These are phyloP conservation scores for Beauveria asiatica DNA, from an alignment of 2,329 filamentous ascomycete species.

Conservation along the genomic window DNA sequence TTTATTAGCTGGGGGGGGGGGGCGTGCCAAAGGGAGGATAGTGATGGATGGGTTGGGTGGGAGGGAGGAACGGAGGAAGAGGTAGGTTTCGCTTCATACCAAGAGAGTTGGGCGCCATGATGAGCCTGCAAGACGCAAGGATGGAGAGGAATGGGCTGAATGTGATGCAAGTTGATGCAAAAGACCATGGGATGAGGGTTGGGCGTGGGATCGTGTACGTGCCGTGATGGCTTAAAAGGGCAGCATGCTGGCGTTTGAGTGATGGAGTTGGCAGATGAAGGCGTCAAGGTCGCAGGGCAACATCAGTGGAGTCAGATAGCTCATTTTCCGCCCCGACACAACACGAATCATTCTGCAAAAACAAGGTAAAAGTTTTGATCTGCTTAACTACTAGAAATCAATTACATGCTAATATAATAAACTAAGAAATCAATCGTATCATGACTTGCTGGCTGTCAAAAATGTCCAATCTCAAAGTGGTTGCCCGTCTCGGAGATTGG, in stretches of 20 bases:
- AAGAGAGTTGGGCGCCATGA: constrained; percentile 15
- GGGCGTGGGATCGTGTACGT: not conserved
- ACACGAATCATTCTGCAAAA: not conserved
- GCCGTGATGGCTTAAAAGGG: not conserved
- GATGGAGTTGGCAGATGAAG: not conserved
- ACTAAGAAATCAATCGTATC: too few relatives aligned
- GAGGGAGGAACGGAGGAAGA: not conserved
- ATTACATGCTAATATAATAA: too few relatives aligned
- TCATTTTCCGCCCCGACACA: not conserved
- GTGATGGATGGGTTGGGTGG: not conserved
- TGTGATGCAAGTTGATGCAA: not conserved
- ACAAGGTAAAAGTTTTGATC: too few relatives aligned
- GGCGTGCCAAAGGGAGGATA: not conserved
- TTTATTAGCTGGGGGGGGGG: not conserved
- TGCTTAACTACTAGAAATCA: too few relatives aligned
- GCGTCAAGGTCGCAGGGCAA: not conserved
- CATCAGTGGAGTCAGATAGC: not conserved
- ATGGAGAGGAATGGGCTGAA: not conserved
- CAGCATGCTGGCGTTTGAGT: not conserved
- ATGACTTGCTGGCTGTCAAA: too few relatives aligned
- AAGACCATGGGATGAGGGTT: not conserved
- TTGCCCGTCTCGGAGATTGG: too few relatives aligned
- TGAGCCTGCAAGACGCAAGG: not conserved
- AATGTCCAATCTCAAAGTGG: too few relatives aligned
- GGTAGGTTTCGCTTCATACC: not conserved